These are phyloP conservation scores for Ophidiomyces ophidiicola DNA, from an alignment of 2,329 filamentous ascomycete genomes.

Conservation along the genomic window DNA sequence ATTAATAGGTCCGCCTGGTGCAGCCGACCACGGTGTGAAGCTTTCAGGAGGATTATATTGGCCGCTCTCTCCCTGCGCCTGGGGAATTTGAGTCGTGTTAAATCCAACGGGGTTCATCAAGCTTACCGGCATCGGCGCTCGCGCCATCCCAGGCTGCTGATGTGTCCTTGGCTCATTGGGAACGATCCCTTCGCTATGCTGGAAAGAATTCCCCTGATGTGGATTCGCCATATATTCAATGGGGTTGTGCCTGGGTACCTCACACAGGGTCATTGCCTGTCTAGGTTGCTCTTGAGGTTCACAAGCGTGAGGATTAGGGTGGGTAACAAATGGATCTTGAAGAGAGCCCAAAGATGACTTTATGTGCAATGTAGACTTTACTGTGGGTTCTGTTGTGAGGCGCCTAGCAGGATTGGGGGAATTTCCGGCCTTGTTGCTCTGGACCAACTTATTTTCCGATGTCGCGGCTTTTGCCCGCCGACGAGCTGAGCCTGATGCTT, in stretches of 20 bases:
- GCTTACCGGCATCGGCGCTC: no score
- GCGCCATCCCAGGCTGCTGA: no score
- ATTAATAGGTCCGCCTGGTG: no score
- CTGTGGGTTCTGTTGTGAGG: not conserved
- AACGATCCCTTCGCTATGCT: no score
- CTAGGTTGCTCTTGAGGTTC: not conserved
- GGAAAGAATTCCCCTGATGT: not conserved
- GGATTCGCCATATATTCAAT: not conserved
- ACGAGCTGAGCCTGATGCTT: not conserved
- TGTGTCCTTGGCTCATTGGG: no score
- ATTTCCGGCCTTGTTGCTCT: not conserved
- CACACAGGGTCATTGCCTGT: not conserved
- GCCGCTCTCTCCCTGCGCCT: no score
- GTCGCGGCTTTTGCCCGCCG: not conserved
- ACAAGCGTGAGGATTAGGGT: not conserved
- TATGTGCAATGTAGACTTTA: not conserved
- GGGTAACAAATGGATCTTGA: conserved; percentile 6
- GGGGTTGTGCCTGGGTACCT: not conserved
- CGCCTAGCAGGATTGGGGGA: not conserved
- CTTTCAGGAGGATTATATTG: no score
- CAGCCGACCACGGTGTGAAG: no score
- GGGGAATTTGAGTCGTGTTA: no score
- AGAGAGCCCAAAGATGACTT: not conserved
- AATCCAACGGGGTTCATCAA: no score
- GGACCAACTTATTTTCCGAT: not conserved